Evolutionary conservation across 2,329 filamentous ascomycete species (phyloP).

Genomic region (Fusarium sp.): DNA sequence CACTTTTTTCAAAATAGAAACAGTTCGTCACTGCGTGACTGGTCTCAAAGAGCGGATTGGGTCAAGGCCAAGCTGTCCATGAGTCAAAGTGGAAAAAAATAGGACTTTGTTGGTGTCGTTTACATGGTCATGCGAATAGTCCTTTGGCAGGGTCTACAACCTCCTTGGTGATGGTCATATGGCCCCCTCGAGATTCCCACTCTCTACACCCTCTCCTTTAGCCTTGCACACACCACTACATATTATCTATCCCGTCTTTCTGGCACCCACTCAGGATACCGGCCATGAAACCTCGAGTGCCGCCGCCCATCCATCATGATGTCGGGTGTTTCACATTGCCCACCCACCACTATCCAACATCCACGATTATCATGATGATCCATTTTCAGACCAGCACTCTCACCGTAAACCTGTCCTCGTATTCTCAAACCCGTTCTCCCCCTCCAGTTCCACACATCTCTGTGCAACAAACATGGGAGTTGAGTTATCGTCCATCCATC

Average conservation of each 20-base stretch:
- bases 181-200: constrained; percentile 17
- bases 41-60: constrained; percentile 19
- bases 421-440: constrained; percentile 24
- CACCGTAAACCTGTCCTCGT: constrained; percentile 17
- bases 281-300: constrained; percentile 19
- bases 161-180: constrained; percentile 35
- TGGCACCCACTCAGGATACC: constrained; percentile 19
- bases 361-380: neutral
- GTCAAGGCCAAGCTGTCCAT: constrained; percentile 29
- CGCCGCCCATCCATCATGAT: constrained; percentile 6
- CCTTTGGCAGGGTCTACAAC: constrained; percentile 28
- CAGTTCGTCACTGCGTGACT: constrained; percentile 3
- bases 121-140: constrained; percentile 30
- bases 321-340: constrained; percentile 11
- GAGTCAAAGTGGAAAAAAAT: constrained; percentile 26
- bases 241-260: constrained; percentile 21
- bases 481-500: neutral
- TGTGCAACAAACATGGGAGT: neutral
- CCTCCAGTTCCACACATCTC: constrained; percentile 27
- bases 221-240: neutral
- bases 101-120: constrained; percentile 2
- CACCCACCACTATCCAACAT: neutral
- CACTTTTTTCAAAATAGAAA: neutral
- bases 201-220: constrained; percentile 20
- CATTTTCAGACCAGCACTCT: constrained; percentile 7